Conservation (phyloP, 257 asterid species). For the Penstemon newberryi region DNA sequence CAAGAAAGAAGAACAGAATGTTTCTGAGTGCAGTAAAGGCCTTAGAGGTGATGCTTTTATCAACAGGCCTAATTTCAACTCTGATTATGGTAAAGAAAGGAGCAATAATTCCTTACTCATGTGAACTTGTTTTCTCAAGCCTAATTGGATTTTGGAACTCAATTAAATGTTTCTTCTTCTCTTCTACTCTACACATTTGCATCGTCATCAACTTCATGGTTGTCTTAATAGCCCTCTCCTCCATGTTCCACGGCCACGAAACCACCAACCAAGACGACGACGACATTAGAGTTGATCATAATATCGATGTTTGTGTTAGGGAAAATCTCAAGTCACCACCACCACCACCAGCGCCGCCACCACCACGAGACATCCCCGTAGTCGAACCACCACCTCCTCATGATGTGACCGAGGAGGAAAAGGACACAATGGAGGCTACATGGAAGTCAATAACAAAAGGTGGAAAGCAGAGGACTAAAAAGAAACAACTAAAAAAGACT, state of each 20-base stretch:
- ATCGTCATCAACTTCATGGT: conserved; percentile 45
- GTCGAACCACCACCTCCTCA: conserved; percentile 12
- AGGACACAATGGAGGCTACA: conserved; percentile 59
- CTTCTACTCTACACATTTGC: conserved; percentile 42
- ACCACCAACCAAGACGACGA: conserved; percentile 5
- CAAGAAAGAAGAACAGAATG: conserved; percentile 33
- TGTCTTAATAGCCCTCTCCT: conserved; percentile 40
- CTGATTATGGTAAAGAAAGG: conserved; percentile 34
- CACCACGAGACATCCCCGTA: neutral
- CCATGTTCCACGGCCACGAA: conserved; percentile 31
- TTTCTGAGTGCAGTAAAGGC: conserved; percentile 32
- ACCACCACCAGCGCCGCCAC: conserved; percentile 26
- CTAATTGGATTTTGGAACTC: conserved; percentile 30
- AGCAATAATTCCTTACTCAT: conserved; percentile 30
- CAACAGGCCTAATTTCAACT: conserved; percentile 45
- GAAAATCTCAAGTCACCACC: conserved; percentile 22
- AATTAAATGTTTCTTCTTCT: conserved; percentile 35
- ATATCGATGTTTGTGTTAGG: conserved; percentile 11
- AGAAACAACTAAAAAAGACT: conserved; percentile 41
- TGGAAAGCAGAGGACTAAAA: conserved; percentile 28
- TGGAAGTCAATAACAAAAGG: conserved; percentile 57
- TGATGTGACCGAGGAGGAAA: conserved; percentile 17
- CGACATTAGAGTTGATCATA: neutral
- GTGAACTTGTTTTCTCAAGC: conserved; percentile 32
- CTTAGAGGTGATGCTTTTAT: conserved; percentile 49